phyloP scores from a whole-genome alignment of 345 rosid genomes.

The Eucalyptus polybractea region DNA sequence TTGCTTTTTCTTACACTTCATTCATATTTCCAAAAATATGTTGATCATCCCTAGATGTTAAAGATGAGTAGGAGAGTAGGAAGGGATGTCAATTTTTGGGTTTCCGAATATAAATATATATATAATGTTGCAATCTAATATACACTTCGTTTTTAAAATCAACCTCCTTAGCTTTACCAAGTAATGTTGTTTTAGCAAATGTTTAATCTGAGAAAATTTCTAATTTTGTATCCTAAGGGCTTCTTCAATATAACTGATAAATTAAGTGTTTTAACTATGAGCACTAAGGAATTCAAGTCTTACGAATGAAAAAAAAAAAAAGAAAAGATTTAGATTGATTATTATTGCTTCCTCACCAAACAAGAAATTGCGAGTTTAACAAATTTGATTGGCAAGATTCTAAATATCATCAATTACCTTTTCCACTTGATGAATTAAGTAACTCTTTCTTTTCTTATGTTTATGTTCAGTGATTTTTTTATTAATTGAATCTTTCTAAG shows the following conservation, averaged over 20 bases:
- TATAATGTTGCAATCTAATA: neutral
- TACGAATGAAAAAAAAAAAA: neutral
- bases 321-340: neutral
- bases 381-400: neutral
- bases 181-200: neutral
- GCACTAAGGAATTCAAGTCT: neutral
- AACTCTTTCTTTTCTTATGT: neutral
- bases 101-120: neutral
- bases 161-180: no score
- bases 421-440: neutral
- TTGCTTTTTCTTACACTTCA: neutral
- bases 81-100: neutral
- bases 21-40: neutral
- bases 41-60: neutral
- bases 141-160: neutral
- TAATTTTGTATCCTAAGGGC: neutral
- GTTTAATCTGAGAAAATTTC: neutral
- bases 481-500: neutral
- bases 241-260: neutral
- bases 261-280: neutral
- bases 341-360: neutral
- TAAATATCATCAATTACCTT: neutral
- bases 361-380: neutral
- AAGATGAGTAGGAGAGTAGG: neutral
- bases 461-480: neutral